Evolutionary conservation across 2,329 filamentous ascomycete genomes (phyloP).

Genomic region (Penicillium capsulatum): DNA sequence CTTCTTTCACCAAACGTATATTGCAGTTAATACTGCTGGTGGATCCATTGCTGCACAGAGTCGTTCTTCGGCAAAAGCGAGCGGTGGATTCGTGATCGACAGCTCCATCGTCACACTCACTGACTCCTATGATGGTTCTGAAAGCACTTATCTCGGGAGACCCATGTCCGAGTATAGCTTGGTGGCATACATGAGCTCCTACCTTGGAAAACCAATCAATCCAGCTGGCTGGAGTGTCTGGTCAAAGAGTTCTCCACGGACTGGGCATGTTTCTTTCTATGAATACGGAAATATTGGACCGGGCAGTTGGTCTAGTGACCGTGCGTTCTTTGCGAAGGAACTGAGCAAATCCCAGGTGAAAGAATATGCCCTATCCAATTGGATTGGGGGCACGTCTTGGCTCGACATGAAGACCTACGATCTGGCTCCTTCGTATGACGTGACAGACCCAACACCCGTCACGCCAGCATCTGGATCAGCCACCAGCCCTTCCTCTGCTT

Average conservation of each 20-base stretch:
- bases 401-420: slow-evolving; percentile 42
- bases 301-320: slow-evolving; percentile 30
- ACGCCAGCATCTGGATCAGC: slow-evolving; percentile 22
- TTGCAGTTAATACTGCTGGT: slow-evolving; percentile 23
- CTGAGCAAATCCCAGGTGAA: slow-evolving; percentile 33
- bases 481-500: slow-evolving; percentile 19
- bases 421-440: slow-evolving; percentile 34
- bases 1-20: slow-evolving; percentile 38
- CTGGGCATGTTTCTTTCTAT: slow-evolving; percentile 34
- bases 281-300: slow-evolving; percentile 34
- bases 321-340: slow-evolving; percentile 37
- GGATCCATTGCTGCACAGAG: slow-evolving; percentile 12
- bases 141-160: slow-evolving; percentile 22
- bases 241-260: slow-evolving; percentile 33
- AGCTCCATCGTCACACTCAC: slow-evolving; percentile 10
- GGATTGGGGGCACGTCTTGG: slow-evolving; percentile 42
- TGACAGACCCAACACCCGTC: slow-evolving; percentile 13
- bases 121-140: slow-evolving; percentile 12
- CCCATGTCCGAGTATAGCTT: slow-evolving; percentile 27
- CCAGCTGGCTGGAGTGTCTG: slow-evolving; percentile 32
- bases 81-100: slow-evolving; percentile 10
- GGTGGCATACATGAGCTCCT: slow-evolving; percentile 36
- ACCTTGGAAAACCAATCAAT: slow-evolving; percentile 34
- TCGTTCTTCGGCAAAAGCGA: slow-evolving; percentile 9
- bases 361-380: slow-evolving; percentile 35